These are phyloP conservation scores for Cordyceps cicadae DNA, from an alignment of 2,329 filamentous ascomycete genomes.

Conservation along the genomic window DNA sequence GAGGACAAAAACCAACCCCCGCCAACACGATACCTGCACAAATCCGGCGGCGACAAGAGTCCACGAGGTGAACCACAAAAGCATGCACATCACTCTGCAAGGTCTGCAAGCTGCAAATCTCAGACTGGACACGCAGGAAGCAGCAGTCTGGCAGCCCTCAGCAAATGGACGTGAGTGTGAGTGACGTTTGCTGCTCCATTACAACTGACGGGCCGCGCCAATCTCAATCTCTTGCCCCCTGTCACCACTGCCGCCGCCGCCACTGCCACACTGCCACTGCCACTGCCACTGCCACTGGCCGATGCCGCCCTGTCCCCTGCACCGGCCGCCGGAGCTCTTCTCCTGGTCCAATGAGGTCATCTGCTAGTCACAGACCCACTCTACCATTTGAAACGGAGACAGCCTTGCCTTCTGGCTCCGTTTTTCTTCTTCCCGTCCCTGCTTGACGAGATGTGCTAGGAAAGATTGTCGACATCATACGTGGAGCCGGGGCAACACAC, in stretches of 20 bases:
- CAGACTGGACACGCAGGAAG: too few relatives aligned
- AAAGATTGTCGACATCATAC: not conserved
- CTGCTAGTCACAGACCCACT: not conserved
- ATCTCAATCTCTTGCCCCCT: too few relatives aligned
- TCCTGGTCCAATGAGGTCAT: slow-evolving; percentile 1
- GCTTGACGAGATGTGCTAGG: not conserved
- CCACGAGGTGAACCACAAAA: too few relatives aligned
- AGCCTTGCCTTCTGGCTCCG: not conserved
- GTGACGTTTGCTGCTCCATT: not conserved
- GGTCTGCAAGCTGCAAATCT: not conserved
- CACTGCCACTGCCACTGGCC: too few relatives aligned
- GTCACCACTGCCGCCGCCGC: too few relatives aligned
- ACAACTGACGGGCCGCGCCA: not conserved
- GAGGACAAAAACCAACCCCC: too few relatives aligned
- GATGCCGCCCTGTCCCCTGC: not conserved
- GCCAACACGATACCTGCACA: too few relatives aligned
- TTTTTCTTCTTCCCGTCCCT: not conserved
- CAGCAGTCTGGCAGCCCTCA: too few relatives aligned
- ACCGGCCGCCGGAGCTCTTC: not conserved
- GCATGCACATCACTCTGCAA: too few relatives aligned
- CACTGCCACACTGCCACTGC: too few relatives aligned
- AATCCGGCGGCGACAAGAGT: too few relatives aligned
- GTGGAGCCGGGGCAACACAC: not conserved
- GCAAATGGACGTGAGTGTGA: not conserved
- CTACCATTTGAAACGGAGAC: slow-evolving; percentile 7